Evolutionary conservation across 2,329 filamentous ascomycete genomes (phyloP), one percentile per base, ranked within the genome.

Genomic region (Penicillium decumbens): DNA sequence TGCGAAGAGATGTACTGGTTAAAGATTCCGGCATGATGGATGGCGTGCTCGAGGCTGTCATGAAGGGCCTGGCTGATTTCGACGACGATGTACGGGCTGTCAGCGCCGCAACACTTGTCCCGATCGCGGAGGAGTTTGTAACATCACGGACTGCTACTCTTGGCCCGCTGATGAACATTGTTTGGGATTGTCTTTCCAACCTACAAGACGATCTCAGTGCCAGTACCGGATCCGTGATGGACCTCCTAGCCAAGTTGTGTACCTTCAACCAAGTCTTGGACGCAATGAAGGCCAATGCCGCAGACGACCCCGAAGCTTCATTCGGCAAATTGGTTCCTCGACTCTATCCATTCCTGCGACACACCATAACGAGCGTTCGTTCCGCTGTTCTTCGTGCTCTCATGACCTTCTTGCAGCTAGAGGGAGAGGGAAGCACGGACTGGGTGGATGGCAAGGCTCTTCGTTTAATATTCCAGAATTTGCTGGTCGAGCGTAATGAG

Each of bases 211-310:
- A 98, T 65, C 78, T 98, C 15, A 97, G 91, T 68, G 93, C 93
- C 3, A 97, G 93, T 68, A 98, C 95, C 8, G 93, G 93, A 41
- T 95, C 90, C 49, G 95, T 98, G 47, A 98, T 98, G 95, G 95
- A 98, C 68, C 80, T 98, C 35, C 79, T 98, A 15, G 93, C 95
- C 12, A 97, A 93, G 52, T 82, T 98, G 1, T 98, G 93, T 74
- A 87, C 90, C 55, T 98, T 96, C 74, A 88, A 88, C 0, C 83
- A 95, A 72, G 92, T 97, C 6, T 75, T 98, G 28, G 84, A 92
- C 53, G 88, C 92, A 12, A 98, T 98, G 93, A 95, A 95, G 72
- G 75, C 77, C 27, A 95, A 95, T 48, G 92, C 92, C 6, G 82
- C 83, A 6, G 79, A 87, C 61, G 88, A 96, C 63, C 81, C 89